A percentile compares a stretch with the other conserved stretches of the same genome.
Evolutionary conservation across 176 grass and related monocot species (phyloP).

Genomic region (Puya raimondii): DNA sequence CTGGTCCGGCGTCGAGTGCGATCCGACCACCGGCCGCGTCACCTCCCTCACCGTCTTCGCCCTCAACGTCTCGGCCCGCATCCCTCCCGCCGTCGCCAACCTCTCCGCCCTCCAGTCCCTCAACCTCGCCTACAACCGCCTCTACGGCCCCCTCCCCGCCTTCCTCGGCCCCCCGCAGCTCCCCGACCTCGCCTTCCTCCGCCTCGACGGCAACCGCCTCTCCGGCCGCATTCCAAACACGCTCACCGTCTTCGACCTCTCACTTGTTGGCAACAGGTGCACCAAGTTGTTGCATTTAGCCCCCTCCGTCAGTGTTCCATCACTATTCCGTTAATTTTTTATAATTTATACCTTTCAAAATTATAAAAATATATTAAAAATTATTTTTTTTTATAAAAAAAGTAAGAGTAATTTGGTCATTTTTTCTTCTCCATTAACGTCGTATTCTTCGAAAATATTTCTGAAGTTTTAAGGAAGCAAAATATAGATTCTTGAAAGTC

Average conservation of each 20-base stretch:
- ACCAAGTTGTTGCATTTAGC: no score
- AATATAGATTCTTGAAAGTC: no score
- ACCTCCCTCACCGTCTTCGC: slow-evolving; percentile 24
- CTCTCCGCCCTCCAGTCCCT: slow-evolving; percentile 31
- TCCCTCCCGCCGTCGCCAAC: slow-evolving; percentile 33
- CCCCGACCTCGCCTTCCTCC: slow-evolving; percentile 31
- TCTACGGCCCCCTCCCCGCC: slow-evolving; percentile 30
- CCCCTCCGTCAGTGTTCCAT: no score
- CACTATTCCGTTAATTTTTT: no score
- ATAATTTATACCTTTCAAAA: no score
- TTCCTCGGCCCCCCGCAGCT: slow-evolving; percentile 27
- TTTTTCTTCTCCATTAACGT: no score
- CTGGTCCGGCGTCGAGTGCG: slow-evolving; percentile 41
- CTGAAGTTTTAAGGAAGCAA: no score
- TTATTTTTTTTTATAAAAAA: no score
- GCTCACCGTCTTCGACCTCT: slow-evolving; percentile 27
- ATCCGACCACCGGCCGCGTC: slow-evolving; percentile 33
- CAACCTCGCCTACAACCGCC: slow-evolving; percentile 41
- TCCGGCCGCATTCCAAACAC: slow-evolving; percentile 25
- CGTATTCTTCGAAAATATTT: no score
- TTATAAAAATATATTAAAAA: no score
- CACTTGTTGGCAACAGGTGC: slow-evolving; percentile 24
- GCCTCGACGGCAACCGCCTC: slow-evolving; percentile 49
- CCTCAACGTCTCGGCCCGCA: slow-evolving; percentile 28
- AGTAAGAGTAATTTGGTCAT: no score